A percentile compares a stretch with the other conserved stretches of the same genome.
These are phyloP conservation scores for Hyphodiscus hymeniophilus DNA, from an alignment of 495 filamentous ascomycete genomes.

Conservation along the genomic window DNA sequence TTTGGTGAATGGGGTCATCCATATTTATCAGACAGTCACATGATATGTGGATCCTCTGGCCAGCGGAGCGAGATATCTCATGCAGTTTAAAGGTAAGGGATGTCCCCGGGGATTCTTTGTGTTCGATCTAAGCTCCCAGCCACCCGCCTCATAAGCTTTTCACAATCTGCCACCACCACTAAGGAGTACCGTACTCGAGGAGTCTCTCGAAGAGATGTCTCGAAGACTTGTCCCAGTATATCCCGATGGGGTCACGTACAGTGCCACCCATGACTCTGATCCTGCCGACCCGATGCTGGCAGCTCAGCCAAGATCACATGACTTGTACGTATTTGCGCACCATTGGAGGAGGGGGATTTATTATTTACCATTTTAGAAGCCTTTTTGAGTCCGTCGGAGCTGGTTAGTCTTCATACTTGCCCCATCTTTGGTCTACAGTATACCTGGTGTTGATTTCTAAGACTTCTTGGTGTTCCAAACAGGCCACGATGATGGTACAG, in stretches of 20 bases:
- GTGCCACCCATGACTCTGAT: background rate
- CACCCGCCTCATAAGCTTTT: background rate
- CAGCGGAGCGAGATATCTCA: too few species aligned
- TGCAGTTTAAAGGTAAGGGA: too few species aligned
- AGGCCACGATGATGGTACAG: background rate
- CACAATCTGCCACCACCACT: background rate
- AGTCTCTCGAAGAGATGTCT: background rate
- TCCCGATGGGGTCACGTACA: background rate
- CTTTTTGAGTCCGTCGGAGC: slow-evolving; percentile 1
- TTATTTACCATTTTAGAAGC: slow-evolving; percentile 2
- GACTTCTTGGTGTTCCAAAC: background rate
- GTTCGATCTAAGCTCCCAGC: too few species aligned
- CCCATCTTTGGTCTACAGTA: background rate
- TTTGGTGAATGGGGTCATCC: too few species aligned
- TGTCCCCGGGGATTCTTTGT: too few species aligned
- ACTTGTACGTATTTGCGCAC: background rate
- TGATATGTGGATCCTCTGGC: too few species aligned
- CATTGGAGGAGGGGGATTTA: background rate
- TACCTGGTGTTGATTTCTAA: background rate
- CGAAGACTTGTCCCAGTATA: background rate
- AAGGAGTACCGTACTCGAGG: background rate
- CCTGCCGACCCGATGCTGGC: slow-evolving; percentile 1
- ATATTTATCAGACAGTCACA: too few species aligned
- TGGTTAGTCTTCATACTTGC: slow-evolving; percentile 5
- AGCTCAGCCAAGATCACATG: background rate